These are phyloP conservation scores for Fraxinus velutina DNA, from an alignment of 305 asterid genomes.

Conservation along the genomic window DNA sequence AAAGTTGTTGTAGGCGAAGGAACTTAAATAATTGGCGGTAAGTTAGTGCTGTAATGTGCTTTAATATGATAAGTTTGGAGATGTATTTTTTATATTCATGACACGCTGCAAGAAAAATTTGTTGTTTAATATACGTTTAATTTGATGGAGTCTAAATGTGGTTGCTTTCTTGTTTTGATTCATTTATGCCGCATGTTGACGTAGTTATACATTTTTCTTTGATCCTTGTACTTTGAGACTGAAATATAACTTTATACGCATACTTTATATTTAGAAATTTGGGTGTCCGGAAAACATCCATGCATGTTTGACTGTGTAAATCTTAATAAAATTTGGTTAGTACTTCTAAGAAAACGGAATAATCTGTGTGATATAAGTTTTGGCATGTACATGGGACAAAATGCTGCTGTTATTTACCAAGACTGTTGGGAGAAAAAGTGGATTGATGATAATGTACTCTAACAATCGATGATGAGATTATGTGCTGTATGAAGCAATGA, in stretches of 20 bases:
- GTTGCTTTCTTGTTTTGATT: neutral
- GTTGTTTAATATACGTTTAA: neutral
- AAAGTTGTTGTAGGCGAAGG: neutral
- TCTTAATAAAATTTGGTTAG: neutral
- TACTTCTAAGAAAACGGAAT: neutral
- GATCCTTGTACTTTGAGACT: neutral
- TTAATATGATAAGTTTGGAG: neutral
- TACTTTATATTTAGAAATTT: neutral
- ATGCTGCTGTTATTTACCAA: neutral
- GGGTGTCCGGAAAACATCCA: neutral
- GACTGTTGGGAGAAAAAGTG: neutral
- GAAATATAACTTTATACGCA: neutral
- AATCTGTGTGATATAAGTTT: neutral
- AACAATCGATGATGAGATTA: neutral
- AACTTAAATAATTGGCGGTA: neutral
- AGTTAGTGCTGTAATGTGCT: neutral
- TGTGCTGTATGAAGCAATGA: neutral
- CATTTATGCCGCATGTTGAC: neutral
- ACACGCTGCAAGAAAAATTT: neutral
- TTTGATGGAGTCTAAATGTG: neutral
- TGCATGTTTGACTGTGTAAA: neutral
- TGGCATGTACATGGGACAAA: neutral
- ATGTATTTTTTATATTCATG: neutral
- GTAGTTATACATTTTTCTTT: neutral
- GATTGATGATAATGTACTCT: neutral